Conservation (phyloP, 345 rosid species). For the Schrenkiella parvula region DNA sequence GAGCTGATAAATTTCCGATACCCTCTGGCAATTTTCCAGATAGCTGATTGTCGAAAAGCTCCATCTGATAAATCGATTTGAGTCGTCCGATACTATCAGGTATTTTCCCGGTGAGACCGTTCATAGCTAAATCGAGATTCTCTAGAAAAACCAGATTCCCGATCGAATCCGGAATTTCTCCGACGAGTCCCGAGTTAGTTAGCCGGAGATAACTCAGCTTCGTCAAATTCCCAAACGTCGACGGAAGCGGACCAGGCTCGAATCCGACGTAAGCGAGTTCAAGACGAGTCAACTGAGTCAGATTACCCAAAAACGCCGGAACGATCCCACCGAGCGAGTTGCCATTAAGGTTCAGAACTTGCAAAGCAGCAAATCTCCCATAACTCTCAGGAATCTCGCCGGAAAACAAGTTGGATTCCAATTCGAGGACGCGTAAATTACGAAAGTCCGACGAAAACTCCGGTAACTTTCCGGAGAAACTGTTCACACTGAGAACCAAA, state of each 20-base stretch:
- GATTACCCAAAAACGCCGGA: constrained; percentile 50
- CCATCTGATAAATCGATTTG: constrained; percentile 39
- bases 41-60: constrained; percentile 44
- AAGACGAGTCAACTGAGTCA: constrained; percentile 44
- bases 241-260: constrained; percentile 44
- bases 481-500: constrained; percentile 35
- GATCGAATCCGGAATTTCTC: constrained; percentile 56
- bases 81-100: constrained; percentile 44
- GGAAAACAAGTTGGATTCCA: constrained; percentile 43
- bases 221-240: constrained; percentile 42
- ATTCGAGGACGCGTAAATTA: constrained; percentile 37
- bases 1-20: constrained; percentile 42
- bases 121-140: constrained; percentile 46
- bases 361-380: constrained; percentile 39
- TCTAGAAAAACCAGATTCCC: constrained; percentile 38
- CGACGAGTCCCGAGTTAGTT: constrained; percentile 33
- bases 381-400: constrained; percentile 55
- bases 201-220: constrained; percentile 45
- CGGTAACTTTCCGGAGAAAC: constrained; percentile 56
- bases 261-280: constrained; percentile 41
- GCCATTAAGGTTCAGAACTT: constrained; percentile 25
- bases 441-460: constrained; percentile 39
- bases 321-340: constrained; percentile 46
- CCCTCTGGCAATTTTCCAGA: constrained; percentile 51
- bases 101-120: constrained; percentile 49